Base-by-base conservation (phyloP, 179 eudicot genomes). In the Carnegiea gigantea region DNA sequence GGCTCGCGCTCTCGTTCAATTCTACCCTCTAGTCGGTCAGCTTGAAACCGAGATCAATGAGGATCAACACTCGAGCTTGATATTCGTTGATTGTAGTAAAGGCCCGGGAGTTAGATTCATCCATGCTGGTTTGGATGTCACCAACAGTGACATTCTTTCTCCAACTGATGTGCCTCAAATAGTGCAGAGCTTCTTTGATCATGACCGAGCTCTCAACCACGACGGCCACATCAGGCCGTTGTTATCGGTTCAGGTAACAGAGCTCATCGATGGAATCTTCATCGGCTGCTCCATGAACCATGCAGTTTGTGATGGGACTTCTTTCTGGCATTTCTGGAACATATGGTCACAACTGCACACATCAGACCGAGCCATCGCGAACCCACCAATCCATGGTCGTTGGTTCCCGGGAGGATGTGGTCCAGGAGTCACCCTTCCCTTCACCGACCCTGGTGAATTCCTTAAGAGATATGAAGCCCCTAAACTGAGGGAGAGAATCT, bases 221-320 rank as follows among this genome's bases (percentile, higher is more conserved):
- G 89, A 88, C 26, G 88, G 92, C 1, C 92, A 88, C 51, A 70
- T 59, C 36, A 60, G 77, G 73, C 83, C 83, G 17, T 68, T 91
- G 83, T 20, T 88, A 36, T 76, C 90, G 0, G 72, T 88, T 54
- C 89, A 90, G 82, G 87, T 88, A 51, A 89, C 92, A 5, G 92
- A 91, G 81, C 85, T 91, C 4, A 57, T 76, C n/a, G 89, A 91
- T 79, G 93, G 93, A 24, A 20, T 91, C 24, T 91, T 91, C 84
- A 78, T 91, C 75, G 44, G 89, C 53, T 80, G 91, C 83, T 82
- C 79, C 24, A 77, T 83, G 85, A 17, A 89, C 43, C 80, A 83
- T 76, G 77, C 54, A 4, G 73, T 83, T 21, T 82, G 73, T 10
- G 92, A 91, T 57, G 93, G 92, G 20, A 81, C 89, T 8, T 87